Evolutionary conservation across 1,284 basidiomycete species (phyloP), one percentile per base, ranked within the genome.

Genomic region (Schizophyllum commune): DNA sequence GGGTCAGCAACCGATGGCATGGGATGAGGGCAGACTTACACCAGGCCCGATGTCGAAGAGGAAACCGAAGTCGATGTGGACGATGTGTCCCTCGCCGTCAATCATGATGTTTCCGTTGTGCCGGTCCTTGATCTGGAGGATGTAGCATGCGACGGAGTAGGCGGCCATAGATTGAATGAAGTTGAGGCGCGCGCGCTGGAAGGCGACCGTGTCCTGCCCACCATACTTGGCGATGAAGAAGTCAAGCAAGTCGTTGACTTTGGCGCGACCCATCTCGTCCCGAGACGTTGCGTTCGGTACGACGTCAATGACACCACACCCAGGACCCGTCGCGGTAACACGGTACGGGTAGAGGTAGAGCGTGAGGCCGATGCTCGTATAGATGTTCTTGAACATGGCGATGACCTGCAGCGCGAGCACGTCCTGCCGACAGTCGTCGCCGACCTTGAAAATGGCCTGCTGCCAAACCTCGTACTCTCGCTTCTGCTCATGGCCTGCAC

Each of bases 101-200:
- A 99, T 96, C 96, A 99, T 97, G 70, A 98, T 98, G 73, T 99
- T 99, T 20, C 96, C 96, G 70, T 98, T 98, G 74, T 99, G 96
- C 47, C 96, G 79, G 73, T 99, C 97, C 75, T 97, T 96, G 75
- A 98, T 94, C 74, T 99, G 96, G 52, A 98, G 76, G 65, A 98
- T 94, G 74, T 98, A 98, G 73, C 96, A 99, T 11, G 94, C 93
- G n/a, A 99, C 89, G 39, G 95, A 98, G 75, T 99, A 99, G 19
- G 95, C 97, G 1, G 97, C 97, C 97, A 99, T 99, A 1, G 94
- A 96, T 72, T 97, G 94, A 65, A 99, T 94, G 71, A 99, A 99
- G 76, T 98, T 98, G 66, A 94, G 80, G 32, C 96, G 86, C 55
- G 97, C 97, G 65, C 85, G 85, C 72, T 99, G 96, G 80, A 98